These are phyloP conservation scores for Exophiala mesophila DNA, from an alignment of 2,329 filamentous ascomycete genomes.

Conservation along the genomic window DNA sequence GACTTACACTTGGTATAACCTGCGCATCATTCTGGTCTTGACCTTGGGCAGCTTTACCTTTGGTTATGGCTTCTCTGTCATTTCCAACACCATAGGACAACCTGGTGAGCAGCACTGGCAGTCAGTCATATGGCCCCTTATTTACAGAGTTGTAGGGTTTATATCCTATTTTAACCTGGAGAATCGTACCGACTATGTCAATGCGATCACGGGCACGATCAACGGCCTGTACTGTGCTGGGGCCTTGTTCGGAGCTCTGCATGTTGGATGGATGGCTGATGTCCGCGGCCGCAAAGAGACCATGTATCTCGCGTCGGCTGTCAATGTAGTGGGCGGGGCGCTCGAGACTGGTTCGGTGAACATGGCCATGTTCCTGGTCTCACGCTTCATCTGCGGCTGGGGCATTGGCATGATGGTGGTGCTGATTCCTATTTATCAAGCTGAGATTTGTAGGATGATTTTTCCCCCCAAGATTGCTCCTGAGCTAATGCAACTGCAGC, in stretches of 20 bases:
- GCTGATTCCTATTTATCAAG: constrained; percentile 18
- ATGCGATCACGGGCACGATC: constrained; percentile 35
- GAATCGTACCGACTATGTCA: constrained; percentile 28
- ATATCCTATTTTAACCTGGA: constrained; percentile 45
- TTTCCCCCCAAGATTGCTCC: not conserved
- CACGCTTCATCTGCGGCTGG: constrained; percentile 18
- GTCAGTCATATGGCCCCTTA: not conserved
- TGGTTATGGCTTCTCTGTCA: constrained; percentile 49
- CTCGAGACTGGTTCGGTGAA: constrained; percentile 17
- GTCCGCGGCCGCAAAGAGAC: constrained; percentile 18
- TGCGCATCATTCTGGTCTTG: constrained; percentile 19
- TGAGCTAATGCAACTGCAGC: constrained; percentile 1
- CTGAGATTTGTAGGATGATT: constrained; percentile 30
- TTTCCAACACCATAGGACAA: constrained; percentile 50
- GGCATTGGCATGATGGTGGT: constrained; percentile 21
- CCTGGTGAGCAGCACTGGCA: constrained; percentile 25
- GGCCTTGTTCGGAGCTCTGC: constrained; percentile 16
- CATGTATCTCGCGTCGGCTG: constrained; percentile 16
- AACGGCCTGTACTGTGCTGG: constrained; percentile 21
- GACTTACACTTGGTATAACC: constrained; percentile 20
- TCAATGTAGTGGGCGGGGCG: constrained; percentile 18
- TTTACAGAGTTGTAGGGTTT: constrained; percentile 35
- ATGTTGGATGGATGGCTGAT: constrained; percentile 19
- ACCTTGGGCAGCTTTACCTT: constrained; percentile 36
- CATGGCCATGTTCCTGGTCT: constrained; percentile 22